phyloP scores from a whole-genome alignment of 441 rosid genomes.

The Geranium incanum region DNA sequence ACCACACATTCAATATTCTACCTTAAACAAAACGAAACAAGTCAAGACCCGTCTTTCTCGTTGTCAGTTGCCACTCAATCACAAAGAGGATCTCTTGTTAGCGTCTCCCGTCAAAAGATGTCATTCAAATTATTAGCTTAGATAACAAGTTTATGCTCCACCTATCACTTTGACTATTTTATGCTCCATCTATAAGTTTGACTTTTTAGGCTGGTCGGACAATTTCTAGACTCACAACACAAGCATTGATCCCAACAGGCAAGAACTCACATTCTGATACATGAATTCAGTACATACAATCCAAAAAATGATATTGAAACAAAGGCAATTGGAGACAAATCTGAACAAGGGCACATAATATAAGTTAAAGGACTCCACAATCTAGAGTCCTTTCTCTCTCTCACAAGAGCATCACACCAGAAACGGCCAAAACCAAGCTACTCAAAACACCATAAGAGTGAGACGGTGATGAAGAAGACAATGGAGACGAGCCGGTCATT shows the following conservation, averaged over 20 bases:
- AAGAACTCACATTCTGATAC: conserved; percentile 21
- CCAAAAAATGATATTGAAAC: conserved; percentile 33
- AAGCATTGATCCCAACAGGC: conserved; percentile 11
- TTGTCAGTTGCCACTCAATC: no score
- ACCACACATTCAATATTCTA: no score
- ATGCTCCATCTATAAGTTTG: no score
- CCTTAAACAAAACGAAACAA: no score
- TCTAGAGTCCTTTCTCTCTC: conserved; percentile 9
- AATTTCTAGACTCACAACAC: no score
- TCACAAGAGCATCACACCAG: conserved; percentile 46
- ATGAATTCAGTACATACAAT: conserved; percentile 27
- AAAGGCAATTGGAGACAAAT: conserved; percentile 26
- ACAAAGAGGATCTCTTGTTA: no score
- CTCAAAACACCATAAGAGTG: conserved; percentile 27
- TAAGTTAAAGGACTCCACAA: conserved; percentile 19
- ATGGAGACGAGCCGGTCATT: conserved; percentile 28
- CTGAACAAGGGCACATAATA: conserved; percentile 20
- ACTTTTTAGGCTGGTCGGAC: no score
- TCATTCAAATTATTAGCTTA: no score
- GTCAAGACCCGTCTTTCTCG: no score
- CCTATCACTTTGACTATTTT: no score
- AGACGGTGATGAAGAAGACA: conserved; percentile 32
- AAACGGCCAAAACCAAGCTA: conserved; percentile 37
- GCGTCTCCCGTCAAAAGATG: no score
- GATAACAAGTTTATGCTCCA: no score